phyloP scores from a whole-genome alignment of 108 stramenopile genomes.

The Cyclostephanos invisitatus region DNA sequence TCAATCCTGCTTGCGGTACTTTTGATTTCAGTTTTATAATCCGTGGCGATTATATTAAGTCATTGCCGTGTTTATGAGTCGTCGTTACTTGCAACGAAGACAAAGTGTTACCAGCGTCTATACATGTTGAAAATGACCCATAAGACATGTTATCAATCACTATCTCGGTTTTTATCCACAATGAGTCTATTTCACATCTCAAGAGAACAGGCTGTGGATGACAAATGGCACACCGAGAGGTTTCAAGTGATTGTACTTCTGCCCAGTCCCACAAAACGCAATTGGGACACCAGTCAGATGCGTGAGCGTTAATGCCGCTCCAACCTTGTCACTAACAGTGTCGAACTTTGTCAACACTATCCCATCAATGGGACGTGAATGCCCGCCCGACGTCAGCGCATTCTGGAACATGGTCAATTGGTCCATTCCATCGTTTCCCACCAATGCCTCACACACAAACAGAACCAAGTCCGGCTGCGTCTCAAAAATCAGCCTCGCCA shows the following conservation, averaged over 20 bases:
- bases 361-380: conserved; percentile 88
- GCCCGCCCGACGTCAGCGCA: conserved; percentile 73
- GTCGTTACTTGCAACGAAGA: too few species aligned
- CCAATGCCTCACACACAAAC: conserved; percentile 97
- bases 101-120: too few species aligned
- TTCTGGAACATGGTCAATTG: conserved; percentile 95
- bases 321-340: conserved; percentile 98
- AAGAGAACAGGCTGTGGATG: conserved; percentile 84
- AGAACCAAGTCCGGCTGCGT: conserved; percentile 91
- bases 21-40: conserved; percentile 21
- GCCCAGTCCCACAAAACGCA: conserved; percentile 96
- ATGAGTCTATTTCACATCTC: not conserved
- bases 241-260: conserved; percentile 97
- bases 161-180: not conserved
- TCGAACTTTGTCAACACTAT: conserved; percentile 97
- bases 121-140: too few species aligned
- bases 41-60: too few species aligned
- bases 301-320: conserved; percentile 93
- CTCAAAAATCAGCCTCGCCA: conserved; percentile 89
- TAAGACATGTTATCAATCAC: not conserved
- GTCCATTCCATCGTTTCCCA: conserved; percentile 97
- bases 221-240: conserved; percentile 83
- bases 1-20: conserved; percentile 27
- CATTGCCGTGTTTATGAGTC: too few species aligned
- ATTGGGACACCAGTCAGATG: conserved; percentile 95